Base-by-base conservation (phyloP, 2,329 filamentous ascomycete genomes). In the Beauveria varroae region DNA sequence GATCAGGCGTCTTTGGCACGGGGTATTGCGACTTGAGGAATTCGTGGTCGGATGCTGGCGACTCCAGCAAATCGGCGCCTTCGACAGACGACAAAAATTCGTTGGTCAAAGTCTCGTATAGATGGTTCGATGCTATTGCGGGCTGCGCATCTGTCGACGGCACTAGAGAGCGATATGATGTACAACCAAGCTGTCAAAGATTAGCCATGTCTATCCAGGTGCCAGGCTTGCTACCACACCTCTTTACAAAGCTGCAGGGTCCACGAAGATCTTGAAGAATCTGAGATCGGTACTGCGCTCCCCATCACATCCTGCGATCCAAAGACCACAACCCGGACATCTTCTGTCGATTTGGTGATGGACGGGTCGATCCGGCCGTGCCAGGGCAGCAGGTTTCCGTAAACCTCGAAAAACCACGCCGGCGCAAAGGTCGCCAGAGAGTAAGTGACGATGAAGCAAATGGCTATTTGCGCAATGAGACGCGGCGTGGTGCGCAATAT, bases 41-140 rank as follows among this genome's bases (percentile, higher is more conserved):
- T 12, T 71, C 71, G 64, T 78, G 81, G 65, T 83, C 73, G 37
- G 67, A 67, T 3, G 76, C 75, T 0, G 77, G 75, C 5, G 69
- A 68, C 2, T 72, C 60, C 1, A 64, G 63, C 6, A 72, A 65
- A n/a, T 71, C 65, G 26, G 73, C 70, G 10, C 72, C 66, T 40
- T 70, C 66, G 10, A 71, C 67, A 9, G 72, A 63, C 22, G 70
- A 68, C 14, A 75, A 67, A 9, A 80, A 65, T 2, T 75, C 79
- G 1, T 73, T 70, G 0, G 74, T 60, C 52, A 69, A 65, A 34
- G 65, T 61, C 41, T 79, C 84, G 57, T 86, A 87, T 6, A 81
- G 69, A 37, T 73, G 65, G 64, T 80, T 92, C 63, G 78, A 80
- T 2, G 73, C 87, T 37, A 82, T 76, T 12, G 68, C 73, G 24